Evolutionary conservation across 164 flowering plant genomes (phyloP), one percentile per base, ranked within the genome.

Genomic region (Magnolia changhungtana): DNA sequence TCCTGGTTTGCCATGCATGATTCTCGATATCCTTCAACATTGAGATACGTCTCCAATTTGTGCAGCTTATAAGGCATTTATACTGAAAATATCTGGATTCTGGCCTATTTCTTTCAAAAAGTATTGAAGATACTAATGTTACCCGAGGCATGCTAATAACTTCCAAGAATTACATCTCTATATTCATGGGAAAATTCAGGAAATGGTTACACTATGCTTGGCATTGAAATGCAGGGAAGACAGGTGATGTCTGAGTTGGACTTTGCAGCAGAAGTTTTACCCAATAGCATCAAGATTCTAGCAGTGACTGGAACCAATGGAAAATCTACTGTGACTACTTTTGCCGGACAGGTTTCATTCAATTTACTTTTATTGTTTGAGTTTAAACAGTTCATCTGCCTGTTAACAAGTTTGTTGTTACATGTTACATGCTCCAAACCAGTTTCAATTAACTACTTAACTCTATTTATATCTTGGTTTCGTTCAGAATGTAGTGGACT

Each of bases 241-340:
- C 68, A 37, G 58, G 85, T 84, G 24, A 75, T 86, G 81, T 86
- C 88, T 63, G 88, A 86, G 78, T 64, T 86, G 73, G 85, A 84
- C 73, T 86, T 86, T 81, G 88, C 88, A 9, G 85, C 88, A 18
- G 86, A 86, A 77, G 76, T 77, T 63, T 75, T 86, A 72, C 83
- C 87, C 20, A 69, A 72, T 29, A 63, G 70, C 55, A 72, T 79
- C 68, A 84, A 79, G 80, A 67, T 86, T 72, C 69, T 84, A 70
- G 87, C 87, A 45, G 83, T 86, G 73, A 83, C 88, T 19, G 88
- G 88, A 72, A 86, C 85, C 45, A 86, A 86, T 79, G 88, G 88
- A 74, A 86, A 86, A 79, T 86, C 89, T 49, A 86, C 89, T 13
- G 83, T 83, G 61, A 77, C 84, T 16, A 80, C 84, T 69, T 86